Base-by-base conservation (phyloP, 129 eudicot species). In the Heracleum sosnowskyi region DNA sequence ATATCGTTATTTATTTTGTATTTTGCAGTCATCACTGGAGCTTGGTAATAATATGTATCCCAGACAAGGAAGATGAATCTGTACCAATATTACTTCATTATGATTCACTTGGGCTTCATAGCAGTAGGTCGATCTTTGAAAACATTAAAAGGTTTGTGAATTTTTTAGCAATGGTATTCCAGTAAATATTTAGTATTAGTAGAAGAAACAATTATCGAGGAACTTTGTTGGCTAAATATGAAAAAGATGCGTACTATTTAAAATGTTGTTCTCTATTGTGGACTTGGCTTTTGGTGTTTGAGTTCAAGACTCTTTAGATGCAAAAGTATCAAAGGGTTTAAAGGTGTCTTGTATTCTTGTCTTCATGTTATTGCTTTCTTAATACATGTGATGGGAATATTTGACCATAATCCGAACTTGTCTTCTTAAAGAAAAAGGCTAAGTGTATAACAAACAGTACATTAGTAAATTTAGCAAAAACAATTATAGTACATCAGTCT, bases 21-120 rank as follows among this genome's bases (percentile, higher is more conserved):
- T 53, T 51, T 15, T 84, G 69, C 88, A 95, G 98, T 62, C 85
- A 72, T 24, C 98, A 95, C 78, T 95, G 98, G 98, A 95, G 98
- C 90, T 82, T 95, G 86, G 89, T 84, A n/a, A 92, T 92, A 63
- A 88, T 95, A 46, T 91, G 97, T 77, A 83, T 95, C 41, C 96
- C 98, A 71, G 81, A 85, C 64, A 88, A 88, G 79, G 86, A 84
- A 78, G 94, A 86, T 77, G 90, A 83, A 76, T 80, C 87, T 16
- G 96, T 92, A 8, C 96, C 92, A 5, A 77, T 91, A 68, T 46
- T 91, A 75, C 96, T 95, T 76, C 98, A 95, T 83, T 78, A 91
- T 84, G 98, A 95, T 88, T 95, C 98, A 72, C 86, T 95, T n/a
- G 88, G 92, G 62, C 53, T 87, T 69, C 98, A 95, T 80, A 26